Evolutionary conservation across 306 rosid genomes (phyloP).

Genomic region (Aeschynomene evenia): DNA sequence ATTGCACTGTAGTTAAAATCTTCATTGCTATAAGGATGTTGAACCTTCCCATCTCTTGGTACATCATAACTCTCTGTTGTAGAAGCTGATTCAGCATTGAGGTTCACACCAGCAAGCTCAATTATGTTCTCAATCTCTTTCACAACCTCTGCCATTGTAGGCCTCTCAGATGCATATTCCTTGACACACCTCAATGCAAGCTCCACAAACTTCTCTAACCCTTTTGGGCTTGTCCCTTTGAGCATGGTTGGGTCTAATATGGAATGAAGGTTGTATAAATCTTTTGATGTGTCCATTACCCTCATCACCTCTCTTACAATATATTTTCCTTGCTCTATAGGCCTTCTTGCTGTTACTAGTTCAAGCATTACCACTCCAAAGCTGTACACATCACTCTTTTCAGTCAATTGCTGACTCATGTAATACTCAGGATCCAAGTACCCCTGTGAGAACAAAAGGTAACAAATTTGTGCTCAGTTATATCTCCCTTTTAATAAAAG

Average conservation of each 20-base stretch:
- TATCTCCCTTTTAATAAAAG: slow-evolving; percentile 3
- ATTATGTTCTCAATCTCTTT: slow-evolving; percentile 67
- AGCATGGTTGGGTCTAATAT: slow-evolving; percentile 53
- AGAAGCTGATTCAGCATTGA: slow-evolving; percentile 48
- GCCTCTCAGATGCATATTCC: slow-evolving; percentile 57
- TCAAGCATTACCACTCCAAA: slow-evolving; percentile 79
- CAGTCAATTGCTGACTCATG: slow-evolving; percentile 56
- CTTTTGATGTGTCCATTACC: slow-evolving; percentile 56
- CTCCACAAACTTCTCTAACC: slow-evolving; percentile 55
- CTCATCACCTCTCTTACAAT: slow-evolving; percentile 64
- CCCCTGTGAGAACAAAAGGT: slow-evolving; percentile 47
- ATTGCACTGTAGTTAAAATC: slow-evolving; percentile 46
- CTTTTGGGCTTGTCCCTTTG: slow-evolving; percentile 39
- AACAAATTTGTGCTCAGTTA: slow-evolving; percentile 12
- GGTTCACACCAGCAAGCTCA: slow-evolving; percentile 52
- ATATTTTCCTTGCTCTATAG: slow-evolving; percentile 64
- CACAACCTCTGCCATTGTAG: slow-evolving; percentile 70
- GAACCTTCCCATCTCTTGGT: background rate
- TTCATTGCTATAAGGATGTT: slow-evolving; percentile 41
- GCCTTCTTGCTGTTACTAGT: slow-evolving; percentile 62
- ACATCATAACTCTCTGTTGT: slow-evolving; percentile 46
- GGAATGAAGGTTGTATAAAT: slow-evolving; percentile 45
- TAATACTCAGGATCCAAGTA: slow-evolving; percentile 67
- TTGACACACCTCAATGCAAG: slow-evolving; percentile 66
- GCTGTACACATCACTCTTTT: slow-evolving; percentile 83